A percentile compares a stretch with the other conserved stretches of the same genome.
phyloP scores from a whole-genome alignment of 164 flowering plant genomes.

The Vitis rupestris region DNA sequence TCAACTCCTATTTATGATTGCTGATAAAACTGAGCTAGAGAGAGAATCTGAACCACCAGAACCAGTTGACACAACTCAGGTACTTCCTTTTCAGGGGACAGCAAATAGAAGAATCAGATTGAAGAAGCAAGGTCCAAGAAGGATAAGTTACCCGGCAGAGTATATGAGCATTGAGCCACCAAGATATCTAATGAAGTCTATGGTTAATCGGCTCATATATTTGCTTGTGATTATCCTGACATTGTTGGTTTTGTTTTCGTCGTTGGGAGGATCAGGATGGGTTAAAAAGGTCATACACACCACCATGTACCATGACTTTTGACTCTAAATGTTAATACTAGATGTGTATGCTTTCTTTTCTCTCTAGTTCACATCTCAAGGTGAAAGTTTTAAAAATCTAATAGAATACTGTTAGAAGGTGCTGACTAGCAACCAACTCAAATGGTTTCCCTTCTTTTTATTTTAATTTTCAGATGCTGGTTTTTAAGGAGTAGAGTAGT shows the following conservation, averaged over 20 bases:
- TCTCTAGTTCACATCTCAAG: too few species aligned
- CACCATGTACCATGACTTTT: conserved; percentile 1
- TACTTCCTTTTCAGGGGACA: conserved; percentile 36
- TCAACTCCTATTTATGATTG: conserved; percentile 1
- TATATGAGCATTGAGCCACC: conserved; percentile 2
- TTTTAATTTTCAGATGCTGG: too few species aligned
- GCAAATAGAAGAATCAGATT: conserved; percentile 51
- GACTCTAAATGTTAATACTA: neutral
- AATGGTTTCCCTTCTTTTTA: too few species aligned
- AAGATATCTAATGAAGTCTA: neutral
- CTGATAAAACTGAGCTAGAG: conserved; percentile 3
- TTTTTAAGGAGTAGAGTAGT: too few species aligned
- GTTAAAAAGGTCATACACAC: neutral
- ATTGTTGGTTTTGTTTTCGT: conserved; percentile 24
- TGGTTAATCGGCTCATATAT: conserved; percentile 1
- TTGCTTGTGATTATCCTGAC: conserved; percentile 11
- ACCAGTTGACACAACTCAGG: neutral
- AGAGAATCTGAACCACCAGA: conserved; percentile 16
- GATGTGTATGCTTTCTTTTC: neutral
- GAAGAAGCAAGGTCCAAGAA: conserved; percentile 1
- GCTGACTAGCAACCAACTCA: too few species aligned
- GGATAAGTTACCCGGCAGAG: neutral
- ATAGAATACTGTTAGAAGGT: too few species aligned
- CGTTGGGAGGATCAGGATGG: conserved; percentile 9
- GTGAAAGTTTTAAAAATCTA: too few species aligned